Evolutionary conservation across 495 filamentous ascomycete genomes (phyloP).

Genomic region (Cladorrhinum samala): DNA sequence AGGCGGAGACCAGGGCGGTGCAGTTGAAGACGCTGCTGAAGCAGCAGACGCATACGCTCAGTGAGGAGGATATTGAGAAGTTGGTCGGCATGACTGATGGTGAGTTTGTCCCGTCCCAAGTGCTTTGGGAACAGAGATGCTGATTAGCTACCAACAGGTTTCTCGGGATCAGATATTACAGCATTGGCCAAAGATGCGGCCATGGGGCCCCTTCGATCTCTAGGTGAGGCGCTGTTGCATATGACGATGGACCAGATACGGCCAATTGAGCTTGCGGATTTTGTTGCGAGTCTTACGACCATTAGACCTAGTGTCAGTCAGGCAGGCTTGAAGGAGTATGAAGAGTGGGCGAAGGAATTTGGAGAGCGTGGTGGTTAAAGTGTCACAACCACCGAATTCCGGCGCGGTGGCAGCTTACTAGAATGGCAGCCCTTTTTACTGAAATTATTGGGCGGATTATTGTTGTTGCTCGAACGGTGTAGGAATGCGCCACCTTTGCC

Average conservation of each 20-base stretch:
- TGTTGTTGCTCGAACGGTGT: too few relatives aligned
- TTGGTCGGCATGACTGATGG: slow-evolving; percentile 84
- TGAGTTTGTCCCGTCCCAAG: slow-evolving; percentile 32
- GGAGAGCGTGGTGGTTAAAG: slow-evolving; percentile 82
- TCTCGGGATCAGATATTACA: slow-evolving; percentile 95
- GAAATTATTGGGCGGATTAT: too few relatives aligned
- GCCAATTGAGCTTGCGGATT: slow-evolving; percentile 76
- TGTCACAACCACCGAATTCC: too few relatives aligned
- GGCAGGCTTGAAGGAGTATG: slow-evolving; percentile 76
- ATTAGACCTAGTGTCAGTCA: slow-evolving; percentile 89
- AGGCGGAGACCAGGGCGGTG: slow-evolving; percentile 66
- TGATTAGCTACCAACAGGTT: slow-evolving; percentile 55
- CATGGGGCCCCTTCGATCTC: slow-evolving; percentile 89
- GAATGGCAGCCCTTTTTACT: too few relatives aligned
- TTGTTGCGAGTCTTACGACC: slow-evolving; percentile 73
- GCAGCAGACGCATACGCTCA: slow-evolving; percentile 82
- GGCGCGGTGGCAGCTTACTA: too few relatives aligned
- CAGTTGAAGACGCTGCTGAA: slow-evolving; percentile 74
- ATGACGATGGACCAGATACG: slow-evolving; percentile 93
- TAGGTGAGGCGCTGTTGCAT: slow-evolving; percentile 83
- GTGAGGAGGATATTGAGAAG: slow-evolving; percentile 61
- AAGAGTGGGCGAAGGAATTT: slow-evolving; percentile 91
- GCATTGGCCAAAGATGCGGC: slow-evolving; percentile 96
- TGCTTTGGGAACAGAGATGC: neutral
- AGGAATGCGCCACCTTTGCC: too few relatives aligned